phyloP scores from a whole-genome alignment of 2,329 filamentous ascomycete species.

The Lecanosticta acicola region DNA sequence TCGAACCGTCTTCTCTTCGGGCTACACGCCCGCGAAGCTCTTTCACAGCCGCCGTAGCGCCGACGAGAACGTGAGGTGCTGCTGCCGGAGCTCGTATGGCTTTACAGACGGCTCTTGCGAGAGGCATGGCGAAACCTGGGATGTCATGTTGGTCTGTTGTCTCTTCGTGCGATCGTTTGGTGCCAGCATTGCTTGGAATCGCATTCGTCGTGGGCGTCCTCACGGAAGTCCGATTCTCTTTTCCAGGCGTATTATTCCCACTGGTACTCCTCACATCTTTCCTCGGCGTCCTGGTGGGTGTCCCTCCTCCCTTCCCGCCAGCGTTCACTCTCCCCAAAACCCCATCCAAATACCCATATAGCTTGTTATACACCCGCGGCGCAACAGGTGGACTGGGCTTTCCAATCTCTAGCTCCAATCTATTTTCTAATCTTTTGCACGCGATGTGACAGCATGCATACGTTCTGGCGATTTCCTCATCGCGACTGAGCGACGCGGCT shows the following conservation, averaged over 20 bases:
- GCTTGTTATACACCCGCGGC: constrained; percentile 74
- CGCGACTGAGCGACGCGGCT: constrained; percentile 70
- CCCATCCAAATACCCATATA: constrained; percentile 74
- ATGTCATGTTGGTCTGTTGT: constrained; percentile 10
- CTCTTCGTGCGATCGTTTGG: not conserved
- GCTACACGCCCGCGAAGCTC: constrained; percentile 7
- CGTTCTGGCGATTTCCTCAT: constrained; percentile 79
- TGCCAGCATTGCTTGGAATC: not conserved
- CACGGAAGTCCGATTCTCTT: constrained; percentile 10
- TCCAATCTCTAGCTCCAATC: constrained; percentile 70
- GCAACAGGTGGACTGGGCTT: constrained; percentile 70
- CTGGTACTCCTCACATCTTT: constrained; percentile 6
- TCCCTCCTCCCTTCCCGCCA: no score
- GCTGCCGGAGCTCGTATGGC: constrained; percentile 14
- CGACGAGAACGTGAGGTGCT: constrained; percentile 21
- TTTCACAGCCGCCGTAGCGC: constrained; percentile 14
- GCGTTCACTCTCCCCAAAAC: constrained; percentile 56
- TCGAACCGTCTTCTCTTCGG: constrained; percentile 2
- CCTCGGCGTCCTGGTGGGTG: constrained; percentile 31
- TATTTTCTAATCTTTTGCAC: constrained; percentile 76
- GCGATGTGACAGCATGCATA: constrained; percentile 87
- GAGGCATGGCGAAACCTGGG: constrained; percentile 13
- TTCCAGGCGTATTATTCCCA: constrained; percentile 9
- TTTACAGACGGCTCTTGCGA: constrained; percentile 51
- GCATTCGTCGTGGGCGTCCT: constrained; percentile 3